These are phyloP conservation scores for Orbilia quercus DNA, from an alignment of 2,329 filamentous ascomycete species.

Conservation along the genomic window DNA sequence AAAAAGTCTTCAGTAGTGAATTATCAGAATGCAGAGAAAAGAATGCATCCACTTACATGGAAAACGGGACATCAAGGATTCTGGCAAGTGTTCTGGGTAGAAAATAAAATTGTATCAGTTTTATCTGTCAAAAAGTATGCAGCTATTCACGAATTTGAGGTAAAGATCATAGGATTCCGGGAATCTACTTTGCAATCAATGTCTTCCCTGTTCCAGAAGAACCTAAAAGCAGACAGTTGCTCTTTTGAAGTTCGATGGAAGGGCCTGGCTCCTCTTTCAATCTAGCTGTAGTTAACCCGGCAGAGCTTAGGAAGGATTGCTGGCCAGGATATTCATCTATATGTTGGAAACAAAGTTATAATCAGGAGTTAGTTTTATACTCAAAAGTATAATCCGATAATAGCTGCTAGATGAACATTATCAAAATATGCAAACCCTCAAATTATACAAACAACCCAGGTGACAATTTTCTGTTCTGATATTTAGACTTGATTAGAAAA, in stretches of 20 bases:
- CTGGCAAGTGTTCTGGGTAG: conserved; percentile 76
- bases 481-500: background rate
- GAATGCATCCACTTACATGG: conserved; percentile 58
- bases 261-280: conserved; percentile 59
- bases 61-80: conserved; percentile 83
- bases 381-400: too few relatives aligned
- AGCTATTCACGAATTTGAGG: background rate
- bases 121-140: background rate
- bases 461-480: too few relatives aligned
- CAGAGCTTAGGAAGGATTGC: conserved; percentile 65
- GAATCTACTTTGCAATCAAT: conserved; percentile 77
- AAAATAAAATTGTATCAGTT: background rate
- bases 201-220: conserved; percentile 97
- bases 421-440: too few relatives aligned
- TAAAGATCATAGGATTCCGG: background rate
- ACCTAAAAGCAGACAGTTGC: conserved; percentile 88
- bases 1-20: background rate
- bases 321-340: conserved; percentile 74
- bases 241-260: conserved; percentile 77
- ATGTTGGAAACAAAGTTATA: background rate
- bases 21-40: background rate
- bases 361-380: background rate
- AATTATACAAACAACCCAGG: too few relatives aligned
- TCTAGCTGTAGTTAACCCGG: conserved; percentile 60
- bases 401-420: too few relatives aligned